Evolutionary conservation across 2,329 filamentous ascomycete species (phyloP), one percentile per base, ranked within the genome.

Genomic region (Cyanodermella asteris): DNA sequence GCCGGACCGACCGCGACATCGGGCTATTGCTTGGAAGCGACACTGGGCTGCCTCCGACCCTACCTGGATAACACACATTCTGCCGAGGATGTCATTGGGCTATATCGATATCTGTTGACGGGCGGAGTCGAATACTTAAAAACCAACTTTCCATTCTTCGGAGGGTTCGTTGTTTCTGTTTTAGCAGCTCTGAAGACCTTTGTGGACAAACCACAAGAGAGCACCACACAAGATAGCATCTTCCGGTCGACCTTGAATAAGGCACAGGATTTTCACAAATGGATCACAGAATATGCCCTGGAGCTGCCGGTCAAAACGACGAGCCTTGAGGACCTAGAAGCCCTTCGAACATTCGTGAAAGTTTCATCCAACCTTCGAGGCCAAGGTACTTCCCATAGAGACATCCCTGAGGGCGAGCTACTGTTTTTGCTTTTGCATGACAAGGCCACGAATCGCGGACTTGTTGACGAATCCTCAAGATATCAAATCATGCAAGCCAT

Each of bases 11-110:
- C 70, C 25, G 76, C 75, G n/a, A 56, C 73, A 13, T 54, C 66
- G 20, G 75, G 73, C 0, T 94, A 94, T 41, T 76, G 80, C 7
- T 46, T 93, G 9, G 78, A 97, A 45, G 87, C 93, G 76, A 58
- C 91, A 1, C 57, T 97, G 2, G 76, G 81, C 38, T 72, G 75
- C 2, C 56, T 91, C 12, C 62, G 74, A 7, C 68, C 70, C 0
- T 90, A 81, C 35, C 55, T 94, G 5, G 72, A 72, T 2, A 73
- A 94, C 36, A 61, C 72, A 0, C 74, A 90, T 40, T 94, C 84
- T 45, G 76, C 82, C 7, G 78, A 91, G 40, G 87, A 97, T 50
- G 72, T 77, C 2, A 59, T 94, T 22, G 84, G 82, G 0, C 64
- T 97, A 17, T 69, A 76, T 31, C 74, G 80, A 44, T 93, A 91